Percentiles rank a stretch among this genome's conserved stretches.
Evolutionary conservation across 164 flowering plant species (phyloP).

Genomic region (Aristolochia contorta): DNA sequence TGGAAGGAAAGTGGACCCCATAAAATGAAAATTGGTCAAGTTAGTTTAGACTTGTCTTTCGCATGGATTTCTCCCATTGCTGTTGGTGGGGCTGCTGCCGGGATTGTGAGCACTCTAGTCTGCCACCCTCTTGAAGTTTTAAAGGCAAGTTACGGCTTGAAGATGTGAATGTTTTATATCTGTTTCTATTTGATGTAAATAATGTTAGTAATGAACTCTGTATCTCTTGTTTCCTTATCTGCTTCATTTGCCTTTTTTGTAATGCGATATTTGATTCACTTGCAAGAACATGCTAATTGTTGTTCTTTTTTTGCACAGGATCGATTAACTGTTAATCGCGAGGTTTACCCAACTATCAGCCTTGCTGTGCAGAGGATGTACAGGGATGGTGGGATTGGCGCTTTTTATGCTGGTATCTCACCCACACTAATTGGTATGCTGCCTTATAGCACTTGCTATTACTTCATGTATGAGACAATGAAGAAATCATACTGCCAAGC

Average conservation of each 20-base stretch:
- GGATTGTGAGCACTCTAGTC: slow-evolving; percentile 69
- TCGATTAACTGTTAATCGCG: slow-evolving; percentile 74
- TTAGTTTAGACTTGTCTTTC: slow-evolving; percentile 45
- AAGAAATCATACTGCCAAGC: slow-evolving; percentile 60
- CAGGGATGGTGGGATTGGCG: slow-evolving; percentile 71
- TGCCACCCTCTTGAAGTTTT: slow-evolving; percentile 97
- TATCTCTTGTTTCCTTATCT: not conserved
- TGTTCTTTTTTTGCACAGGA: slow-evolving; percentile 38
- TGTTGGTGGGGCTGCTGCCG: slow-evolving; percentile 98
- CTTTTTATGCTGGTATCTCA: slow-evolving; percentile 66
- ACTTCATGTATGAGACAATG: slow-evolving; percentile 85
- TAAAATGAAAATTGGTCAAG: slow-evolving; percentile 48
- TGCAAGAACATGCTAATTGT: not conserved
- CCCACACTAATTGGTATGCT: slow-evolving; percentile 95
- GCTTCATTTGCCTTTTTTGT: too few relatives aligned
- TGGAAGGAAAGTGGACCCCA: slow-evolving; percentile 41
- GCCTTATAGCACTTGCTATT: slow-evolving; percentile 92
- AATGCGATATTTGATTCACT: too few relatives aligned
- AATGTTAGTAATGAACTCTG: not conserved
- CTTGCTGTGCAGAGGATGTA: slow-evolving; percentile 59
- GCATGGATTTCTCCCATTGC: slow-evolving; percentile 93
- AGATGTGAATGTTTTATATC: too few relatives aligned
- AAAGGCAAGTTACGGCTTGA: slow-evolving; percentile 32
- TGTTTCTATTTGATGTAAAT: too few relatives aligned
- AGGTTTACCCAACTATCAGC: slow-evolving; percentile 52